Evolutionary conservation across 2,329 filamentous ascomycete genomes (phyloP), one percentile per base, ranked within the genome.

Genomic region (Cryphonectria radicalis): DNA sequence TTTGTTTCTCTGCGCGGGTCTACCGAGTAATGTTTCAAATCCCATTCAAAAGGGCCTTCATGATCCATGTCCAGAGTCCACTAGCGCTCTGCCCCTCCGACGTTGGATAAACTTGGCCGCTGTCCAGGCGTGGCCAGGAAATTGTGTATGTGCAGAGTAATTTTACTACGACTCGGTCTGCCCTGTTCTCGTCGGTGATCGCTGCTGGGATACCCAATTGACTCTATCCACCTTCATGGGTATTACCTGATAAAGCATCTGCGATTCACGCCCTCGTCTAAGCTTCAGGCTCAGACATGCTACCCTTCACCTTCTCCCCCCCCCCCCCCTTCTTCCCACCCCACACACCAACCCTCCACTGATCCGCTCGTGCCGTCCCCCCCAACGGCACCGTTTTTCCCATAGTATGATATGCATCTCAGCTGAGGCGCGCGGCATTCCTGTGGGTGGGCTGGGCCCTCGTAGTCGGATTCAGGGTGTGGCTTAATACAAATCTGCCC

Each of bases 201-300:
- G 25, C 53, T 57, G n/a, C 53, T 32, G 13, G 53, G 53, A 28
- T 59, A 19, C 55, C 25, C 28, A 59, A 32, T 59, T 59, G 55
- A 17, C 55, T 32, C 25, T 32, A 32, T 59, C 55, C 55, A 19
- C 55, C 55, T 35, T 19, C 25, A 17, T 59, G 14, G 55, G 22
- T 3, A 50, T 50, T 32, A 35, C 55, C 25, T 59, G 55, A 35
- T 32, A 35, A 32, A 59, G 55, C 55, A 14, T 19, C 14, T 32
- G 55, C 55, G 55, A 59, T 7, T 59, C 55, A 59, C 55, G 55
- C 55, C 19, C 55, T 59, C 55, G 55, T 59, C 55, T 59, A 32
- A 19, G 55, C 25, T 59, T 19, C 28, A 59, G 55, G 55, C 55
- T 59, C 55, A 17, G 55, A 32, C 55, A 59, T 59, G 55, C 55